Evolutionary conservation across 2,329 filamentous ascomycete species (phyloP).

Genomic region (Ophiostoma populinum): DNA sequence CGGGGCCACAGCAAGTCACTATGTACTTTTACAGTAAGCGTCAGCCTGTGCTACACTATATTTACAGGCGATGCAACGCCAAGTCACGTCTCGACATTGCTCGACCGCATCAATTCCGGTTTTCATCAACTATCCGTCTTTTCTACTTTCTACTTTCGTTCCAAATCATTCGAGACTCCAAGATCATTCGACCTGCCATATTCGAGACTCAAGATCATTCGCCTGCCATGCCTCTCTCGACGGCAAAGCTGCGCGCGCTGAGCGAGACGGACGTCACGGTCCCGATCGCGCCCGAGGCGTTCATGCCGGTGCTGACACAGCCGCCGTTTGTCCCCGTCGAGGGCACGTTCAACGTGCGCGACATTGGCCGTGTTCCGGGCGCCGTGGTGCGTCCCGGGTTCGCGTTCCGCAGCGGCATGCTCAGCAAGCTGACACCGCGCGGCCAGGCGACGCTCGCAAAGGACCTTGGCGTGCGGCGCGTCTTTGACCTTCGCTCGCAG

Average conservation of each 20-base stretch:
- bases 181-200: too few species aligned
- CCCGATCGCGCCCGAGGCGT: conserved; percentile 21
- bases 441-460: conserved; percentile 21
- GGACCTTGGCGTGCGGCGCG: conserved; percentile 22
- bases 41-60: too few species aligned
- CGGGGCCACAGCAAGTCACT: too few species aligned
- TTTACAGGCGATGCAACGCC: too few species aligned
- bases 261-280: conserved; percentile 23
- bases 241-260: conserved; percentile 20
- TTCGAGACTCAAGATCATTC: neutral
- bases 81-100: too few species aligned
- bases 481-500: conserved; percentile 34
- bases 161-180: too few species aligned
- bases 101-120: too few species aligned
- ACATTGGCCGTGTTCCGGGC: conserved; percentile 26
- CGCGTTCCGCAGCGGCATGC: conserved; percentile 29
- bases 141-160: too few species aligned
- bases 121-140: too few species aligned
- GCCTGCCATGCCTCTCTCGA: conserved; percentile 1
- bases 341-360: conserved; percentile 34
- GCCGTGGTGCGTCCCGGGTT: conserved; percentile 21
- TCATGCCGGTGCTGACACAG: conserved; percentile 20
- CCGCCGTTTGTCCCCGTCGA: conserved; percentile 29
- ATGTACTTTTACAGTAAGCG: too few species aligned
- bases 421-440: conserved; percentile 20